These are phyloP conservation scores for Esteya vermicola DNA, from an alignment of 2,329 filamentous ascomycete species.

Conservation along the genomic window DNA sequence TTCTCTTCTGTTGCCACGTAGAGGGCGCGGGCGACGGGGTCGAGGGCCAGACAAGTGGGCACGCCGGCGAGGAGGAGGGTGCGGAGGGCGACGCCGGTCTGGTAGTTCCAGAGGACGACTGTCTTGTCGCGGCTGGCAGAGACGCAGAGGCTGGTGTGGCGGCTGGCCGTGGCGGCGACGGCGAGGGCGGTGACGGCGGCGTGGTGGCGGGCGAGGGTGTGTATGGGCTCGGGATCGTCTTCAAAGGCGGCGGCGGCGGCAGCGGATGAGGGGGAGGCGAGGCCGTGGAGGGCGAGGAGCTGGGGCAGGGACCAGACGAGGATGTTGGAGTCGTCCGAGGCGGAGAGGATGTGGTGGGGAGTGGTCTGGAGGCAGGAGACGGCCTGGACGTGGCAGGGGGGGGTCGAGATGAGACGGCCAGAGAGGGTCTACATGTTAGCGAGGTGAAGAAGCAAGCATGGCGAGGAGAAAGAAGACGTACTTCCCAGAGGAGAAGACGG, in stretches of 20 bases:
- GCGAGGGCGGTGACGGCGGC: conserved; percentile 54
- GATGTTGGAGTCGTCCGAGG: conserved; percentile 74
- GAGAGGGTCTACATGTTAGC: conserved; percentile 44
- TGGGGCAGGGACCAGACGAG: conserved; percentile 79
- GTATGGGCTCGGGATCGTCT: conserved; percentile 52
- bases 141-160: conserved; percentile 65
- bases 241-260: too few species aligned
- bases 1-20: conserved; percentile 65
- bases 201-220: conserved; percentile 65
- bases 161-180: conserved; percentile 44
- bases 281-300: conserved; percentile 45
- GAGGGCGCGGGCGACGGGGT: conserved; percentile 70
- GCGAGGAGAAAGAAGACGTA: conserved; percentile 27
- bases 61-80: conserved; percentile 68
- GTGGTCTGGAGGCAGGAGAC: conserved; percentile 64
- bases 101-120: conserved; percentile 86
- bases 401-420: conserved; percentile 61
- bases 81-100: conserved; percentile 59
- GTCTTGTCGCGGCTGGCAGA: conserved; percentile 79
- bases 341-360: conserved; percentile 60
- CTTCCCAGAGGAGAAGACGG: conserved; percentile 85
- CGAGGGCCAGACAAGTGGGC: conserved; percentile 60
- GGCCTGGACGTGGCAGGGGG: conserved; percentile 64
- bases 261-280: too few species aligned
- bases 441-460: background rate